Conservation (phyloP, 345 rosid genomes). For the Rhizophora mangle region DNA sequence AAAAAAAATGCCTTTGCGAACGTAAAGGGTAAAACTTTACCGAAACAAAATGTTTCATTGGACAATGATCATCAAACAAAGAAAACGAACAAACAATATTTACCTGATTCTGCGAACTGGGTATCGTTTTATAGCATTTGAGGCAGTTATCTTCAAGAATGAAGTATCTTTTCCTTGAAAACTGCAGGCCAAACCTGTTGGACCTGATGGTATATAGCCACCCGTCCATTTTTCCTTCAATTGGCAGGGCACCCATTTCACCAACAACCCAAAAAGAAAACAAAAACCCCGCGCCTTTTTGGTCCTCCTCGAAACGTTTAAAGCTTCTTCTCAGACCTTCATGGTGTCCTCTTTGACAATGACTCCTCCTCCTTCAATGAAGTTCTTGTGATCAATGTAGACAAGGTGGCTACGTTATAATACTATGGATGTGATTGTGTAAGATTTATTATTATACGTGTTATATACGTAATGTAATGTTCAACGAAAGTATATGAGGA, state of each 20-base stretch:
- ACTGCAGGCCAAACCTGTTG: slow-evolving; percentile 71
- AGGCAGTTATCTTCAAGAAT: slow-evolving; percentile 59
- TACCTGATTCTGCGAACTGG: slow-evolving; percentile 61
- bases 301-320: neutral
- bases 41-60: too few relatives aligned
- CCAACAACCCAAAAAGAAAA: neutral
- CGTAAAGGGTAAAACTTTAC: too few relatives aligned
- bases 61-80: too few relatives aligned
- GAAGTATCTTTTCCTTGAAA: slow-evolving; percentile 75
- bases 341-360: too few relatives aligned
- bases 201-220: slow-evolving; percentile 80
- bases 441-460: neutral
- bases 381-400: too few relatives aligned
- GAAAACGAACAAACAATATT: neutral
- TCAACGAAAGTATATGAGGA: neutral
- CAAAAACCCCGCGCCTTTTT: neutral
- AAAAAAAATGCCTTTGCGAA: neutral
- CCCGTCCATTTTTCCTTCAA: slow-evolving; percentile 72
- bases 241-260: slow-evolving; percentile 33
- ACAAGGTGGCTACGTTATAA: too few relatives aligned
- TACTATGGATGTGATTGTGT: too few relatives aligned
- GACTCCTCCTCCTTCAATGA: too few relatives aligned
- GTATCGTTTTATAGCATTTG: slow-evolving; percentile 56
- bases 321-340: too few relatives aligned
- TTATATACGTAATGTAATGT: too few relatives aligned